Percentiles rank a stretch among this genome's conserved stretches.
phyloP scores from a whole-genome alignment of 169 alveolate species.

The Sarcocystis neurona region DNA sequence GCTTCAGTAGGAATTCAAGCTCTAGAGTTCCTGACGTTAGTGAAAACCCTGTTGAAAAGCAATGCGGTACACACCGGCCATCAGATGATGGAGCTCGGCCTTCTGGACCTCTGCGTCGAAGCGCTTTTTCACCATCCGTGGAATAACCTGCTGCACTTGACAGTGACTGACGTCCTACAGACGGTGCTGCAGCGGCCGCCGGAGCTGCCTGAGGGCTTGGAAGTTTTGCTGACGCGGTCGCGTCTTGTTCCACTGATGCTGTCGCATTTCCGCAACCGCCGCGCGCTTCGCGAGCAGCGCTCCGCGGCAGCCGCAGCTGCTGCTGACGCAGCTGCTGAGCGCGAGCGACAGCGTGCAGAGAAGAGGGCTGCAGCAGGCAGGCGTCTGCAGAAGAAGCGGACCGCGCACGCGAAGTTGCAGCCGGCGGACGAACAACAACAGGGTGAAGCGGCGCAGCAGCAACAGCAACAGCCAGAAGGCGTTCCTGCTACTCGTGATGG shows the following conservation, averaged over 20 bases:
- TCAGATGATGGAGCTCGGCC: not conserved
- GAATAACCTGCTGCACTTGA: slow-evolving; percentile 27
- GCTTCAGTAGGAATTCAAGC: slow-evolving; percentile 24
- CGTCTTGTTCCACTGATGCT: not conserved
- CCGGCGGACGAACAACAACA: too few species aligned
- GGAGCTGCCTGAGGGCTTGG: not conserved
- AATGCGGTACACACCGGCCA: not conserved
- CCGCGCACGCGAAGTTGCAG: too few species aligned
- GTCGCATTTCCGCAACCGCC: not conserved
- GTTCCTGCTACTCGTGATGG: too few species aligned
- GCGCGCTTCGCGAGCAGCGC: not conserved
- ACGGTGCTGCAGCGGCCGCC: not conserved
- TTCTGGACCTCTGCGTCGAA: slow-evolving; percentile 2
- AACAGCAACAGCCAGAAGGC: too few species aligned
- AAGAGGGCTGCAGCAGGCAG: not conserved
- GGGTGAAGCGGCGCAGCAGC: too few species aligned
- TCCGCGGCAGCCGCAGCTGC: not conserved
- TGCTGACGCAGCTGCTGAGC: not conserved
- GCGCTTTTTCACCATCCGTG: slow-evolving; percentile 25
- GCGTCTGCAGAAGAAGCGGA: not conserved
- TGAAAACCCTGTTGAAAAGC: slow-evolving; percentile 2
- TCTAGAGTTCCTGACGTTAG: slow-evolving; percentile 36
- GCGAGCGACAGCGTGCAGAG: not conserved
- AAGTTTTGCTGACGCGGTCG: not conserved
- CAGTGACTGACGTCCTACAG: slow-evolving; percentile 22